Base-by-base conservation (phyloP, 805 yeast species). In the Nakazawaea ishiwadae region DNA sequence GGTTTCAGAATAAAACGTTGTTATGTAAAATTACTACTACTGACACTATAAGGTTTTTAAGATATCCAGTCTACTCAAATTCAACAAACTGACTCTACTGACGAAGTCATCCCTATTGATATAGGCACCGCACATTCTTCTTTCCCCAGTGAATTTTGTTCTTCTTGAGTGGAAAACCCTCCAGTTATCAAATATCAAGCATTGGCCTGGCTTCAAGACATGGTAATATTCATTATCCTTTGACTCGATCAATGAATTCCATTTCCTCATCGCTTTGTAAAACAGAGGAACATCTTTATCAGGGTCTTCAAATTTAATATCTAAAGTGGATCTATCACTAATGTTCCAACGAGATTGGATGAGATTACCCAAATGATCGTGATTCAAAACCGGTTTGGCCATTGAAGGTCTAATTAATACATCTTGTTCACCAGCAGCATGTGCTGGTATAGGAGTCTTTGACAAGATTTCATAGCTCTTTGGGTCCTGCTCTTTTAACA, bases 101-200 rank as follows among this genome's bases (percentile, higher is more conserved):
- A 77, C 60, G 55, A 77, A 81, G 54, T 81, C 89, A 52, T 82
- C 88, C 42, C 83, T 64, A 55, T 78, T 79, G 48, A 77, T 66
- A 57, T 82, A 81, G 1, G 85, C 86, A 10, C 88, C 88, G 55
- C 88, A 82, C 73, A 81, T 69, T 50, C 85, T 63, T 55, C 88
- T 66, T 52, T 73, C 71, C 2, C 89, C 88, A 1, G 81, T 73
- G 45, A 81, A 79, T 45, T 69, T 80, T 34, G 79, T 75, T 51
- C 88, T 68, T 52, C 88, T 68, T 14, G 83, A 78, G 55, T 82
- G 89, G 58, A 81, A 67, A 16, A 79, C 77, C 51, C 89, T 59
- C 87, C 88, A 81, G 54, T 81, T 82, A 54, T 82, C 87, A 54
- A 81, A 81, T 31, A 82, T 74, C 48, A 81, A 59, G 36, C 80